These are phyloP conservation scores for Boletellus ananiceps DNA, from an alignment of 768 basidiomycete species.

Conservation along the genomic window DNA sequence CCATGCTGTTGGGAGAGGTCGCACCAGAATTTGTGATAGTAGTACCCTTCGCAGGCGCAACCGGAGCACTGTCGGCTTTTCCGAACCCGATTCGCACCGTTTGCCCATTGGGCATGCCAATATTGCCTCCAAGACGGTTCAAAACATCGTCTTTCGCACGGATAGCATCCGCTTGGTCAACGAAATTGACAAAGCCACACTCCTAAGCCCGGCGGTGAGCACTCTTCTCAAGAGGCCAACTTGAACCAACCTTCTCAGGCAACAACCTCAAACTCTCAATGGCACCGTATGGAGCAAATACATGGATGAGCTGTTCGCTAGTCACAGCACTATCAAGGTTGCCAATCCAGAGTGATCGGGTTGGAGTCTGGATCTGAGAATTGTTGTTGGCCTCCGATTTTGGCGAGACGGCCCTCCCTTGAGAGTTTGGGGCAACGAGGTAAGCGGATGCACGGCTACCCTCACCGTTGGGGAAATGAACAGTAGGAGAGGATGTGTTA, in stretches of 20 bases:
- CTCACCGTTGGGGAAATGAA: constrained; percentile 69
- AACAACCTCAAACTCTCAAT: constrained; percentile 93
- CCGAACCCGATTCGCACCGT: constrained; percentile 98
- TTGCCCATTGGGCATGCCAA: constrained; percentile 91
- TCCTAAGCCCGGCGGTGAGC: constrained; percentile 53
- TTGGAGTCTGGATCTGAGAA: constrained; percentile 85
- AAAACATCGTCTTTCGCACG: constrained; percentile 97
- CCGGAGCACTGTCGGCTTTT: constrained; percentile 94
- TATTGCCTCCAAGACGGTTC: constrained; percentile 90
- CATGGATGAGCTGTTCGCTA: constrained; percentile 89
- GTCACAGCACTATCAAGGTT: constrained; percentile 94
- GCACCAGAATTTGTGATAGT: constrained; percentile 58
- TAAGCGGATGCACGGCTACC: constrained; percentile 60
- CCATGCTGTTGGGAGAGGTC: constrained; percentile 53
- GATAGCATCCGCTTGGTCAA: constrained; percentile 92
- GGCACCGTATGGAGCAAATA: constrained; percentile 94
- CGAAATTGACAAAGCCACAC: constrained; percentile 99
- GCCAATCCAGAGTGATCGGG: constrained; percentile 96
- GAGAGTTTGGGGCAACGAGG: constrained; percentile 60
- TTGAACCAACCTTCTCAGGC: constrained; percentile 80
- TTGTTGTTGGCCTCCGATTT: constrained; percentile 64
- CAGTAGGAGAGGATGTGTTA: constrained; percentile 41
- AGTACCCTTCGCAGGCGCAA: constrained; percentile 78
- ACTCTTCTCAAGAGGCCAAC: not conserved
- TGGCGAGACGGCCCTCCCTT: constrained; percentile 77